These are phyloP conservation scores for Orbilia blumenaviensis DNA, from an alignment of 2,329 filamentous ascomycete species.

Conservation along the genomic window DNA sequence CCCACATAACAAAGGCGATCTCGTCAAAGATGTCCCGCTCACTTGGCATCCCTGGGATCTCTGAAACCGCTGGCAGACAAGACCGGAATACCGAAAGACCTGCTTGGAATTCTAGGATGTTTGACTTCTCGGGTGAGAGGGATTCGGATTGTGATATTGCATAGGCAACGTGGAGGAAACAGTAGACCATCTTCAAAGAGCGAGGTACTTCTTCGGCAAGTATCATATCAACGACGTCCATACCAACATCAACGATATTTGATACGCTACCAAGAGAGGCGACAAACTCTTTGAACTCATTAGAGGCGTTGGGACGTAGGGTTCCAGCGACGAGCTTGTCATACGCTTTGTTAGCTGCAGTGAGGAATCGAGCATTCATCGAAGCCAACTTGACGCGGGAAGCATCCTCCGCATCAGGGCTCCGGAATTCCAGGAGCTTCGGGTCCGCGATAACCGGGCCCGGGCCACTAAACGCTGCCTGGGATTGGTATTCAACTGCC, in stretches of 20 bases:
- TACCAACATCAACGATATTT: slow-evolving; percentile 42
- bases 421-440: slow-evolving; percentile 2
- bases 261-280: slow-evolving; percentile 34
- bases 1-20: slow-evolving; percentile 50
- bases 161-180: slow-evolving; percentile 52
- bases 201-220: slow-evolving; percentile 37
- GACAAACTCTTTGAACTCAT: slow-evolving; percentile 48
- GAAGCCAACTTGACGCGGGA: slow-evolving; percentile 36
- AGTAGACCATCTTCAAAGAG: slow-evolving; percentile 45
- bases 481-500: slow-evolving; percentile 22
- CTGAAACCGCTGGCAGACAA: slow-evolving; percentile 35
- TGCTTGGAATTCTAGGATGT: slow-evolving; percentile 42
- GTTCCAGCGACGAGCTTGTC: slow-evolving; percentile 38
- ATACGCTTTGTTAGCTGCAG: slow-evolving; percentile 35
- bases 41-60: slow-evolving; percentile 40
- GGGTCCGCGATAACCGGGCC: slow-evolving; percentile 14
- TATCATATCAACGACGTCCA: slow-evolving; percentile 38
- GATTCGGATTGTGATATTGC: slow-evolving; percentile 51
- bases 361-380: slow-evolving; percentile 39
- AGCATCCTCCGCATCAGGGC: slow-evolving; percentile 14
- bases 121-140: slow-evolving; percentile 29
- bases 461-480: neutral
- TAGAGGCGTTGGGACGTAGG: slow-evolving; percentile 27
- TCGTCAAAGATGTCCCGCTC: slow-evolving; percentile 53
- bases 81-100: slow-evolving; percentile 40